Conservation (phyloP, 2,329 filamentous ascomycete genomes). For the Elsinoe perseae region DNA sequence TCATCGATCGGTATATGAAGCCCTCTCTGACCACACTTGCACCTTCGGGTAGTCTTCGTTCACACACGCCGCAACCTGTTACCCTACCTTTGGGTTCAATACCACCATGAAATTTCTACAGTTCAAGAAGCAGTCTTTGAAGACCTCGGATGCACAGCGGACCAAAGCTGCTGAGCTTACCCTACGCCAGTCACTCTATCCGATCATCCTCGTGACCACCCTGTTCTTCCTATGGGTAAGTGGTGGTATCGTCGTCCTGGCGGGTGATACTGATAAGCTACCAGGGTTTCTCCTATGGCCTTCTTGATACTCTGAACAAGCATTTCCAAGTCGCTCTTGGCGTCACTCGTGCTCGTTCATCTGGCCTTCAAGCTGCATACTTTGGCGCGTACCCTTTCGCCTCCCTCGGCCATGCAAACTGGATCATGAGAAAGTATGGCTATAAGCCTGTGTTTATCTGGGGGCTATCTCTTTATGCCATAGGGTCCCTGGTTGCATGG, state of each 20-base stretch:
- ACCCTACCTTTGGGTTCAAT: neutral
- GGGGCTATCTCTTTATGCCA: slow-evolving; percentile 48
- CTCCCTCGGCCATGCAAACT: slow-evolving; percentile 42
- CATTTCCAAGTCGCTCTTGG: slow-evolving; percentile 37
- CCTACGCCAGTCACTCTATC: slow-evolving; percentile 57
- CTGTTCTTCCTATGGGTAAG: slow-evolving; percentile 57
- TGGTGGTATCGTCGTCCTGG: neutral
- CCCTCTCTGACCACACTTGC: neutral
- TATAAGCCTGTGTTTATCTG: slow-evolving; percentile 42
- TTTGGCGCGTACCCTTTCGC: slow-evolving; percentile 45
- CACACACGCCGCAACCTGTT: neutral
- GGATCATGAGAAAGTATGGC: slow-evolving; percentile 43
- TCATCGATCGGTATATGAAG: neutral
- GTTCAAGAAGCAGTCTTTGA: slow-evolving; percentile 20
- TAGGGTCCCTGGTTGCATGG: slow-evolving; percentile 53
- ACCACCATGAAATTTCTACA: neutral
- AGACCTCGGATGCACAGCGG: slow-evolving; percentile 35
- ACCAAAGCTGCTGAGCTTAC: slow-evolving; percentile 56
- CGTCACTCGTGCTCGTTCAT: slow-evolving; percentile 39
- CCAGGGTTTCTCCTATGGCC: slow-evolving; percentile 48
- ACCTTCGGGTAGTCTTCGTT: no score
- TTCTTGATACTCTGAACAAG: slow-evolving; percentile 38
- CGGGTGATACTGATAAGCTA: neutral
- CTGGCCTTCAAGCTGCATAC: slow-evolving; percentile 43
- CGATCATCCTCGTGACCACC: slow-evolving; percentile 57